Evolutionary conservation across 163 green algal genomes (phyloP).

Genomic region (Chlorella variabilis): DNA sequence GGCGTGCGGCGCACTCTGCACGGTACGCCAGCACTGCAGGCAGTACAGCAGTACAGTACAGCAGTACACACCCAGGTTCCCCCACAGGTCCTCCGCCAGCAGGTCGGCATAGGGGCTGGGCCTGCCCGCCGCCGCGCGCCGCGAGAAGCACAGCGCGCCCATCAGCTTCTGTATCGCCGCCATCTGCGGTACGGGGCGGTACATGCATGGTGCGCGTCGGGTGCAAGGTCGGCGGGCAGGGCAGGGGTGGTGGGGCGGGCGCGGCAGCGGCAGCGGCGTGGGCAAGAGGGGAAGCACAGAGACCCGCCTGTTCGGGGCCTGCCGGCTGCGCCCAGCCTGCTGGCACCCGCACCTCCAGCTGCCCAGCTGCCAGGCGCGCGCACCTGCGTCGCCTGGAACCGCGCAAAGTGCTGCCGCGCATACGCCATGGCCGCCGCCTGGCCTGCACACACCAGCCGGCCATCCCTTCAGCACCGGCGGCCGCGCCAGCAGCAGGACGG

Average conservation of each 20-base stretch:
- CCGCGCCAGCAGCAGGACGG: too few relatives aligned
- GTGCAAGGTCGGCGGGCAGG: too few relatives aligned
- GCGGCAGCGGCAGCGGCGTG: not conserved
- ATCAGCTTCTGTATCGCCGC: constrained; percentile 89
- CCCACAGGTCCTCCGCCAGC: constrained; percentile 66
- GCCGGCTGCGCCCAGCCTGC: too few relatives aligned
- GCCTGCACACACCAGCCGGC: constrained; percentile 46
- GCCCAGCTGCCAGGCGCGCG: not conserved
- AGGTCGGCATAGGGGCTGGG: constrained; percentile 66
- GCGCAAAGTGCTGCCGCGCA: constrained; percentile 75
- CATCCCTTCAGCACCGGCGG: too few relatives aligned
- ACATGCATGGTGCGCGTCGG: too few relatives aligned
- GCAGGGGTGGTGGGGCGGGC: too few relatives aligned
- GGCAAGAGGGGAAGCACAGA: not conserved
- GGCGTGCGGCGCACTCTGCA: too few relatives aligned
- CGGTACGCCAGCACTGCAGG: too few relatives aligned
- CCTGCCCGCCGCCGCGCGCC: constrained; percentile 24
- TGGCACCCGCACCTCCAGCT: too few relatives aligned
- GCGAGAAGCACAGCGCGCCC: constrained; percentile 83
- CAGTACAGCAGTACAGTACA: too few relatives aligned
- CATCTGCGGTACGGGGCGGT: constrained; percentile 57
- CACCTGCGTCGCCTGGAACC: constrained; percentile 61
- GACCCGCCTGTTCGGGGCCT: too few relatives aligned
- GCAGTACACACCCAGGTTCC: constrained; percentile 52
- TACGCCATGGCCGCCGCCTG: constrained; percentile 76